Conservation (phyloP, 805 yeast species). For the Ogataea methanolica region DNA sequence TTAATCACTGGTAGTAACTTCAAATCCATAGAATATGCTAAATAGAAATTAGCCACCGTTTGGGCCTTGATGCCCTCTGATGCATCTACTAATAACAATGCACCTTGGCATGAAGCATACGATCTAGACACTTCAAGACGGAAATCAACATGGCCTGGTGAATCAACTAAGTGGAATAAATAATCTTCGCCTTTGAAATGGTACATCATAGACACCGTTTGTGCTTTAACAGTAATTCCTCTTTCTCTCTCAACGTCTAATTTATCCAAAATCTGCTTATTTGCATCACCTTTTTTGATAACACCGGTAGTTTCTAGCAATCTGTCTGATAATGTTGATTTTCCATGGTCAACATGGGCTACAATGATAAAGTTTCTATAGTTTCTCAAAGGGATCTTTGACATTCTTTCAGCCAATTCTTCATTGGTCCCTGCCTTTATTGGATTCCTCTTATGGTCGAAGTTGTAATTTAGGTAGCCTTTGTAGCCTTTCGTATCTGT, state of each 20-base stretch:
- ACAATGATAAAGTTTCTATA: constrained; percentile 91
- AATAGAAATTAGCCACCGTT: constrained; percentile 93
- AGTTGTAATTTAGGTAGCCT: constrained; percentile 23
- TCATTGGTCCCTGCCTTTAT: constrained; percentile 13
- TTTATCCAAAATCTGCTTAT: constrained; percentile 83
- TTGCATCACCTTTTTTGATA: constrained; percentile 60
- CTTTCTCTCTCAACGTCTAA: constrained; percentile 93
- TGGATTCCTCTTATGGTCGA: constrained; percentile 28
- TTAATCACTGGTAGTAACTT: constrained; percentile 84
- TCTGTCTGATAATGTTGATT: constrained; percentile 86
- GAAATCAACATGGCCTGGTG: constrained; percentile 98
- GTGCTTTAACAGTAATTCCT: constrained; percentile 96
- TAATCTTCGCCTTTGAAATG: constrained; percentile 65
- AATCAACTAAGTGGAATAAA: constrained; percentile 84
- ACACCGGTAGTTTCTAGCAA: constrained; percentile 86
- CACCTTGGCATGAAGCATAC: constrained; percentile 96
- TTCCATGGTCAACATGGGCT: constrained; percentile 87
- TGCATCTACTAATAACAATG: constrained; percentile 85
- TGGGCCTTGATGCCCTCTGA: constrained; percentile 97
- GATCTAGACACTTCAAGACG: constrained; percentile 90
- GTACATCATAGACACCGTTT: constrained; percentile 92
- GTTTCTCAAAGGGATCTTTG: constrained; percentile 74
- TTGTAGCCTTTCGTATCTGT: constrained; percentile 18
- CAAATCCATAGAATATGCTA: constrained; percentile 82
- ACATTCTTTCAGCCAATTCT: constrained; percentile 44